Base-by-base conservation (phyloP, 495 filamentous ascomycete genomes). In the Parachaetomium inaequale region DNA sequence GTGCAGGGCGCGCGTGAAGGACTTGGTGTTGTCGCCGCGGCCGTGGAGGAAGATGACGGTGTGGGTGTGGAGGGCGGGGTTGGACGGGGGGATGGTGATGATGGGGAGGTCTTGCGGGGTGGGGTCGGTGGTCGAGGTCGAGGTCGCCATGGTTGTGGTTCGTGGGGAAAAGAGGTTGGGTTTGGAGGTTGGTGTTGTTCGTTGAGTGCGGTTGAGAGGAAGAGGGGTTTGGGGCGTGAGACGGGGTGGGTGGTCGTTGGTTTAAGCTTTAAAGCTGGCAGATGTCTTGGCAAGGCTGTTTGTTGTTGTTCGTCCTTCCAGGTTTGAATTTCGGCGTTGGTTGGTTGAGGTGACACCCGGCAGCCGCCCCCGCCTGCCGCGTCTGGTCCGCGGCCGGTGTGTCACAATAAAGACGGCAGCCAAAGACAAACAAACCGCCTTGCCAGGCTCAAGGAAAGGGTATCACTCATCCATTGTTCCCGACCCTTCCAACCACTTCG, bases 11-110 rank as follows among this genome's bases (percentile, higher is more conserved):
- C 68, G 58, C 40, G 77, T 75, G 63, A 88, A 86, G 64, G 82
- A 75, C 15, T 65, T 47, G 2, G 79, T 80, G 42, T 69, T 75
- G 70, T 83, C 84, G 46, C 80, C 82, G 23, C 84, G 81, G 42
- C 84, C 87, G 69, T 87, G 85, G 15, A 87, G 76, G 42, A 88
- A 75, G 61, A 89, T 82, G 46, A 82, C 71, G 0, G 85, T 89
- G 66, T 85, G 78, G 0, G 81, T 84, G 67, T 88, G 84, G 4
- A 56, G 32, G 36, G 25, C 12, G 0, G 43, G 34, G 32, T 21
- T 12, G 5, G 59, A 29, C 17, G 70, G 70, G 49, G n/a, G 58
- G 49, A 71, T 67, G 59, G 63, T 70, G 55, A 64, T 58, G 51
- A 57, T 43, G 40, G 63, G 64, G 60, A 73, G 36, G 28, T n/a